A percentile compares a stretch with the other conserved stretches of the same genome.
These are phyloP conservation scores for Penicillium turbatum DNA, from an alignment of 495 filamentous ascomycete species.

Conservation along the genomic window DNA sequence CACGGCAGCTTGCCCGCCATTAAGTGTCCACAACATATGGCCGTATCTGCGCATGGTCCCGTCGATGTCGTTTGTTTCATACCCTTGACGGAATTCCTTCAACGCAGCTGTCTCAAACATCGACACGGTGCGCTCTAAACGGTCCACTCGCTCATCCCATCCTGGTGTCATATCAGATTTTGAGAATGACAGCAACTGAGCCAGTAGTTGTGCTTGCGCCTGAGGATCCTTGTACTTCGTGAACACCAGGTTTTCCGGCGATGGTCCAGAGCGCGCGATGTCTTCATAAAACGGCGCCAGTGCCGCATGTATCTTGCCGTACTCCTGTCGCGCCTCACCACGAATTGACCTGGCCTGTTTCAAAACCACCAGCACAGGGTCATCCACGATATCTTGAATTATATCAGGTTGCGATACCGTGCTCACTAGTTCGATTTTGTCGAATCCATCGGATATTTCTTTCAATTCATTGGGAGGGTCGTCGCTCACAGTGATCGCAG, in stretches of 20 bases:
- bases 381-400: conserved; percentile 18
- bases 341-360: conserved; percentile 69
- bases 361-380: conserved; percentile 61
- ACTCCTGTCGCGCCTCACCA: conserved; percentile 83
- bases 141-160: conserved; percentile 63
- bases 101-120: conserved; percentile 90
- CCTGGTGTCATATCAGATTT: conserved; percentile 74
- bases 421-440: conserved; percentile 53
- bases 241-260: conserved; percentile 80
- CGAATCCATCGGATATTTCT: conserved; percentile 59
- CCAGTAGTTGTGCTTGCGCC: conserved; percentile 81
- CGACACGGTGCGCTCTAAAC: conserved; percentile 65
- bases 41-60: conserved; percentile 86
- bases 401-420: conserved; percentile 15
- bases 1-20: conserved; percentile 71
- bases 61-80: conserved; percentile 84
- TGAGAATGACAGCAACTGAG: conserved; percentile 72
- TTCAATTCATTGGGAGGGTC: conserved; percentile 19
- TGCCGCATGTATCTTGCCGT: conserved; percentile 82
- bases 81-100: conserved; percentile 86
- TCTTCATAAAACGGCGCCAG: conserved; percentile 86
- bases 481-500: conserved; percentile 12
- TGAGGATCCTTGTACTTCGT: conserved; percentile 80
- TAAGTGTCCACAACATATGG: conserved; percentile 74
- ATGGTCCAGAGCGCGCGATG: conserved; percentile 63